phyloP scores from a whole-genome alignment of 2,329 filamentous ascomycete genomes.

The Orbilia oligospora region DNA sequence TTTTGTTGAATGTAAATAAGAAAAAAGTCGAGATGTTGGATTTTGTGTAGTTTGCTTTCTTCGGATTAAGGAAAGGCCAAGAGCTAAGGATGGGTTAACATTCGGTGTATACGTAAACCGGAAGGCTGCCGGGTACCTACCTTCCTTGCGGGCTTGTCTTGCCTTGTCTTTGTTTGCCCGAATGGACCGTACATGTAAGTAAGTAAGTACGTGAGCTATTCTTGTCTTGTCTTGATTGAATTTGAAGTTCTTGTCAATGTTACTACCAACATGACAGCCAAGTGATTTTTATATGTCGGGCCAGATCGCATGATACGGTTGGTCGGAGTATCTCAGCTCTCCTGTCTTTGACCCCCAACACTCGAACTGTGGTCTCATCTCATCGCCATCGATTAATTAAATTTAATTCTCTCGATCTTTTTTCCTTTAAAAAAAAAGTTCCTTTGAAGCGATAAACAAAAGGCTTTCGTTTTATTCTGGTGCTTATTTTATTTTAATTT shows the following conservation, averaged over 20 bases:
- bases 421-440: too few species aligned
- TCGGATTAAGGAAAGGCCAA: neutral
- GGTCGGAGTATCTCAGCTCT: neutral
- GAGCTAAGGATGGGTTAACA: too few species aligned
- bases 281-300: neutral
- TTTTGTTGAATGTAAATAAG: neutral
- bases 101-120: slow-evolving; percentile 12
- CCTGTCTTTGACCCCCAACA: neutral
- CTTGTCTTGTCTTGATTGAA: neutral
- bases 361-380: neutral
- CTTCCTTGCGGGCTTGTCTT: neutral
- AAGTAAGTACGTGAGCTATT: too few species aligned
- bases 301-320: slow-evolving; percentile 1
- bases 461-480: neutral
- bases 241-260: neutral
- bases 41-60: neutral
- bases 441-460: too few species aligned
- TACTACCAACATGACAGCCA: neutral
- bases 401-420: neutral
- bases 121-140: slow-evolving; percentile 25
- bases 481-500: neutral
- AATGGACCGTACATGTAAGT: too few species aligned
- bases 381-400: neutral
- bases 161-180: slow-evolving; percentile 4
- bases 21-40: slow-evolving; percentile 1